A percentile compares a stretch with the other conserved stretches of the same genome.
Evolutionary conservation across 306 rosid species (phyloP).

Genomic region (Fragaria nilgerrensis): DNA sequence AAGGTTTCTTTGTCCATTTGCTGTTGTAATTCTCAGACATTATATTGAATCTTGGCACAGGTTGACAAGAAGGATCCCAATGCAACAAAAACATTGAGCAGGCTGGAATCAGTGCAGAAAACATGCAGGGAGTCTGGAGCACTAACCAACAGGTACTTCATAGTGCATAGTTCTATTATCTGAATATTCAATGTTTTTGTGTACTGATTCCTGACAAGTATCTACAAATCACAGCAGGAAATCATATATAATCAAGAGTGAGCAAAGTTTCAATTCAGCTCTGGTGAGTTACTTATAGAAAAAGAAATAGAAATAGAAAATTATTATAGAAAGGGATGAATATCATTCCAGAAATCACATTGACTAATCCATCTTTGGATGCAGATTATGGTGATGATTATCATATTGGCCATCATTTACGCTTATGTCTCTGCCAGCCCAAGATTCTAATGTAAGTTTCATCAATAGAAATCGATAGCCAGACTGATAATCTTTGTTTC

Average conservation of each 20-base stretch:
- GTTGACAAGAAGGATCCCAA: slow-evolving; percentile 81
- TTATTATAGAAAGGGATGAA: neutral
- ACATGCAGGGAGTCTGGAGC: slow-evolving; percentile 79
- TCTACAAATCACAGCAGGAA: slow-evolving; percentile 53
- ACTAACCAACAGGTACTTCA: slow-evolving; percentile 58
- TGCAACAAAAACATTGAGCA: slow-evolving; percentile 75
- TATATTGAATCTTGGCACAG: slow-evolving; percentile 33
- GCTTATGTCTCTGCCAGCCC: slow-evolving; percentile 56
- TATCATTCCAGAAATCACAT: neutral
- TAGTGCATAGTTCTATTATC: neutral
- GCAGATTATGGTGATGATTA: slow-evolving; percentile 59
- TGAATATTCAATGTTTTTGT: neutral
- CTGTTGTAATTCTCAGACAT: neutral
- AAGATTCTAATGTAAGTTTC: slow-evolving; percentile 48
- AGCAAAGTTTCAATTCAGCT: slow-evolving; percentile 40
- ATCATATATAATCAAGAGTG: slow-evolving; percentile 44
- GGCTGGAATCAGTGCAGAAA: slow-evolving; percentile 73
- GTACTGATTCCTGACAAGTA: slow-evolving; percentile 27
- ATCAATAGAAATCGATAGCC: neutral
- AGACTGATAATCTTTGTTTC: neutral
- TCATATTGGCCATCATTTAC: slow-evolving; percentile 48
- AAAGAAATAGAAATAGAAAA: neutral
- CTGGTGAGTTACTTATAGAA: slow-evolving; percentile 40
- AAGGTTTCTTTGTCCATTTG: neutral
- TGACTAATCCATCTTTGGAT: slow-evolving; percentile 21